These are phyloP conservation scores for Podaxis rugospora DNA, from an alignment of 768 basidiomycete species.

Conservation along the genomic window DNA sequence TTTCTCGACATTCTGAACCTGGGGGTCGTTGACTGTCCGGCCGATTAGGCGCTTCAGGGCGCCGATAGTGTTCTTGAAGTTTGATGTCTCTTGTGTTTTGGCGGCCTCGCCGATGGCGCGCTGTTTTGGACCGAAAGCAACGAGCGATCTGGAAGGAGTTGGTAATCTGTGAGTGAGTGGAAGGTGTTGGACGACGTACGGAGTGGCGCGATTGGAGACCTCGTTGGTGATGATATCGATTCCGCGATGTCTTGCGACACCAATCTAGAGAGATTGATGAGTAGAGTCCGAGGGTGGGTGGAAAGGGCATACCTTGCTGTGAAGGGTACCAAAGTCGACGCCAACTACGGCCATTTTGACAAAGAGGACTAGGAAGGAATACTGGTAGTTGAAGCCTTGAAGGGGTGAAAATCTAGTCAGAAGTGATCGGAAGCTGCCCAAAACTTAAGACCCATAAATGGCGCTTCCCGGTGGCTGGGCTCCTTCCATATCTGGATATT, in stretches of 20 bases:
- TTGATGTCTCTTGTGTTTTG: conserved; percentile 96
- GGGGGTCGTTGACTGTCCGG: conserved; percentile 72
- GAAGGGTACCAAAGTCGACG: conserved; percentile 88
- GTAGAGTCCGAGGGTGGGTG: conserved; percentile 9
- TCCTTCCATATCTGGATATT: conserved; percentile 2
- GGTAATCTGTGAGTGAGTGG: conserved; percentile 54
- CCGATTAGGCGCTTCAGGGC: conserved; percentile 89
- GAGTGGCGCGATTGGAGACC: conserved; percentile 94
- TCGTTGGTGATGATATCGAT: conserved; percentile 99
- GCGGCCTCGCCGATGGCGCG: conserved; percentile 91
- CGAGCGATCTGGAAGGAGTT: conserved; percentile 64
- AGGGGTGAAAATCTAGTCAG: not conserved
- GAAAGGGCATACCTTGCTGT: conserved; percentile 64
- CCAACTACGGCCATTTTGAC: conserved; percentile 85
- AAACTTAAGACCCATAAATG: not conserved
- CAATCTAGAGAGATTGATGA: conserved; percentile 54
- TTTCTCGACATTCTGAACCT: conserved; percentile 80
- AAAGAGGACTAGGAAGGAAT: not conserved
- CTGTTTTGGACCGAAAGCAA: conserved; percentile 91
- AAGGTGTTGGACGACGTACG: conserved; percentile 50
- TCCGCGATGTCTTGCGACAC: conserved; percentile 91
- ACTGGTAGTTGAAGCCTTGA: not conserved
- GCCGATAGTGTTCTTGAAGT: conserved; percentile 97
- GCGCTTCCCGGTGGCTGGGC: conserved; percentile 4
- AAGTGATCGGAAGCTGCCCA: not conserved